Evolutionary conservation across 2,329 filamentous ascomycete species (phyloP).

Genomic region (Aspergillus brunneoviolaceus): DNA sequence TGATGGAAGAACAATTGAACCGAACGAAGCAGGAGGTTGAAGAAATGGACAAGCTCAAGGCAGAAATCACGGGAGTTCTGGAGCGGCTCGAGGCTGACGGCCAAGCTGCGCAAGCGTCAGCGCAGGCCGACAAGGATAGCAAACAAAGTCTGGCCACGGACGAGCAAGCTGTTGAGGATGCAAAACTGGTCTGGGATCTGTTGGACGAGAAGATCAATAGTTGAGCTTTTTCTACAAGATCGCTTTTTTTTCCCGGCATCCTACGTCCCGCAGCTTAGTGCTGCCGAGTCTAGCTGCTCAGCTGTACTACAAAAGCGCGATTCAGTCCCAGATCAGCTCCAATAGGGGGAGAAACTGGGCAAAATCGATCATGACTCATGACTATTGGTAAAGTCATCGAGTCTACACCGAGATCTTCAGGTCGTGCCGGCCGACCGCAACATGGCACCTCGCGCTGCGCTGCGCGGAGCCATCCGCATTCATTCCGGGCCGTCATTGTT

Average conservation of each 20-base stretch:
- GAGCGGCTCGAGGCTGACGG: constrained; percentile 37
- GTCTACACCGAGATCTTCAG: not conserved
- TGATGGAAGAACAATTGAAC: constrained; percentile 84
- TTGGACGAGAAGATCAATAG: constrained; percentile 32
- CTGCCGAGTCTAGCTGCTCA: not conserved
- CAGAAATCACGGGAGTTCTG: constrained; percentile 57
- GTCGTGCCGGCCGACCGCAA: not conserved
- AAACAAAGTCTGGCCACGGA: constrained; percentile 12
- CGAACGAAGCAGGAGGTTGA: constrained; percentile 72
- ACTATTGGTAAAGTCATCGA: not conserved
- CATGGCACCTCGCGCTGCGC: not conserved
- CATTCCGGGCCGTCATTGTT: constrained; percentile 15
- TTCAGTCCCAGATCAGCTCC: no score
- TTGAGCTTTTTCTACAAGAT: not conserved
- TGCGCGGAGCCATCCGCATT: not conserved
- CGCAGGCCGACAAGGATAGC: constrained; percentile 6
- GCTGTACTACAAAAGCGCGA: not conserved
- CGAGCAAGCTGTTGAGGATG: constrained; percentile 28
- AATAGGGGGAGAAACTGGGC: not conserved
- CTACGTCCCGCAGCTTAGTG: not conserved
- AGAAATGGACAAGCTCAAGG: constrained; percentile 71
- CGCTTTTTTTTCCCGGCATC: not conserved
- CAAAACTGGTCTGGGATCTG: constrained; percentile 40
- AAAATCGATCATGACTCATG: not conserved
- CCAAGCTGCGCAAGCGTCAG: constrained; percentile 17